These are phyloP conservation scores for Podila clonocystis DNA, from an alignment of 192 early-diverging fungal species.

Conservation along the genomic window DNA sequence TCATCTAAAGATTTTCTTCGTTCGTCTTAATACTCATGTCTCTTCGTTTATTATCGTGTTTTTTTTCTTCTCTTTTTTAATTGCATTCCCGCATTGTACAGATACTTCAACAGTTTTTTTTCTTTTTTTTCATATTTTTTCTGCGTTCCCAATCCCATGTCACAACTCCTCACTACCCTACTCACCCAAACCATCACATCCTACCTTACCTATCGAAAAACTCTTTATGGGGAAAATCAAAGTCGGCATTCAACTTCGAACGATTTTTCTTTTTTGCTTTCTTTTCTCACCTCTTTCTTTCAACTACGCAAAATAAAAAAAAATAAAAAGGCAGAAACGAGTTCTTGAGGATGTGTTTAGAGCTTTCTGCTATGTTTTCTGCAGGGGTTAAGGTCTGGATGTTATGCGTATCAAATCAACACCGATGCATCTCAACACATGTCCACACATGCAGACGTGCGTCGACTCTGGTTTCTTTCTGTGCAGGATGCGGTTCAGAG, in stretches of 20 bases:
- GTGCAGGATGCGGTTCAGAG: no score
- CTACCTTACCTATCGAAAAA: background rate
- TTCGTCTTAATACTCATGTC: background rate
- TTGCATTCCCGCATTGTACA: slow-evolving; percentile 1
- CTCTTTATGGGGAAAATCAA: slow-evolving; percentile 8
- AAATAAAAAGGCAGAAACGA: background rate
- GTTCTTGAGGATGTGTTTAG: no score
- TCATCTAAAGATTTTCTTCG: slow-evolving; percentile 51
- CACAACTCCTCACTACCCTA: slow-evolving; percentile 5
- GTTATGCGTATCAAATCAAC: no score
- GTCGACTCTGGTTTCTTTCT: no score
- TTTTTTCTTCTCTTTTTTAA: slow-evolving; percentile 10
- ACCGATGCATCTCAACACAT: no score
- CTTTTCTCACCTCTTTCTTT: slow-evolving; percentile 6
- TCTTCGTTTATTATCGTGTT: slow-evolving; percentile 9
- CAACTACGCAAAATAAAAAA: slow-evolving; percentile 7
- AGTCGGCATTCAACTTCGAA: slow-evolving; percentile 44
- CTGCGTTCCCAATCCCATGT: slow-evolving; percentile 19
- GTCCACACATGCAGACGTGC: no score
- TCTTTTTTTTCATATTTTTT: slow-evolving; percentile 9
- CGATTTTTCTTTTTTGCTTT: slow-evolving; percentile 4
- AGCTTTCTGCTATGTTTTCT: no score
- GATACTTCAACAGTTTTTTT: slow-evolving; percentile 9
- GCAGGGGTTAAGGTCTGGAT: no score
- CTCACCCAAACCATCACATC: background rate